Percentiles rank a stretch among this genome's conserved stretches.
Conservation (phyloP, 2,329 filamentous ascomycete species). For the Trichoderma lentiforme region DNA sequence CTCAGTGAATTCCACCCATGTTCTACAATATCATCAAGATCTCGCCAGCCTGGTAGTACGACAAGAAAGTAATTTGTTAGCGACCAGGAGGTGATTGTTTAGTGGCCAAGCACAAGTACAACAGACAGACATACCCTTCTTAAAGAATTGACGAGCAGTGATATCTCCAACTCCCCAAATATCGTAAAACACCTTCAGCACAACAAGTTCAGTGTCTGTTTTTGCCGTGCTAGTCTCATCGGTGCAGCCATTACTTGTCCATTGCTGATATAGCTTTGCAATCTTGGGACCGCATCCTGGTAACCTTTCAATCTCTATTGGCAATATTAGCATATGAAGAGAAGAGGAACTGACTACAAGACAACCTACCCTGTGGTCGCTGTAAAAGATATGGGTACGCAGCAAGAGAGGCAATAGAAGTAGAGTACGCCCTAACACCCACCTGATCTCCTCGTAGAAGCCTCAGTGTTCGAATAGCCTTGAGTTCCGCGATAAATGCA, state of each 20-base stretch:
- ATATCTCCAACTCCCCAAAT: constrained; percentile 91
- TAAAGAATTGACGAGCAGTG: constrained; percentile 78
- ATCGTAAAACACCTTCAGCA: constrained; percentile 69
- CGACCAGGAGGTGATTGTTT: too few relatives aligned
- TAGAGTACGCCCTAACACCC: constrained; percentile 82
- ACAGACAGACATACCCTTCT: constrained; percentile 41
- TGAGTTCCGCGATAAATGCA: constrained; percentile 69
- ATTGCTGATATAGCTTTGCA: constrained; percentile 74
- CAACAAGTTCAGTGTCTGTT: constrained; percentile 59
- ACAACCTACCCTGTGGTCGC: constrained; percentile 37
- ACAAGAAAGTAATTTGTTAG: background rate
- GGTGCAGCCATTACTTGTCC: constrained; percentile 57
- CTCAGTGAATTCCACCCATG: constrained; percentile 72
- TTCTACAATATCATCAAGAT: constrained; percentile 82
- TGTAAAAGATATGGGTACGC: constrained; percentile 65
- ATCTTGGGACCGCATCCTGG: constrained; percentile 83
- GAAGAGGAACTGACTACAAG: background rate
- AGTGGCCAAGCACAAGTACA: background rate
- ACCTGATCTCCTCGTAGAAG: constrained; percentile 71
- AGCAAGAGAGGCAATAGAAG: constrained; percentile 75
- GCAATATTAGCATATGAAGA: background rate
- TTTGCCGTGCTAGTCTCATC: constrained; percentile 62
- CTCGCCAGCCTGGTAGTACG: constrained; percentile 59
- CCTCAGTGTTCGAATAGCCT: constrained; percentile 69
- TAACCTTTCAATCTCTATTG: constrained; percentile 51